Percentiles rank a stretch among this genome's conserved stretches.
Evolutionary conservation across 441 rosid species (phyloP).

Genomic region (Manihot esculenta): DNA sequence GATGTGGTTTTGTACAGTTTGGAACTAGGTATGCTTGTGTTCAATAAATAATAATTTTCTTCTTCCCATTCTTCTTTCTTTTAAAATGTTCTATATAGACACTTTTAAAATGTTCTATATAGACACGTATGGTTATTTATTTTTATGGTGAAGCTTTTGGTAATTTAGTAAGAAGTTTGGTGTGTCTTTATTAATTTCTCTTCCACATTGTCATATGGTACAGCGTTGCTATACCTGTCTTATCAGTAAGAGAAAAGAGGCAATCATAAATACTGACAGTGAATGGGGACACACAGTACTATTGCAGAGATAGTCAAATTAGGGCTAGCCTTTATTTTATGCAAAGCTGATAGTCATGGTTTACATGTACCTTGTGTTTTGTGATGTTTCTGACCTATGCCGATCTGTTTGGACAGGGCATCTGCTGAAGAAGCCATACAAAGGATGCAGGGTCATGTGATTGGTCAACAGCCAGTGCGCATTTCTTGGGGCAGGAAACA

Average conservation of each 20-base stretch:
- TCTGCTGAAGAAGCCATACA: slow-evolving; percentile 92
- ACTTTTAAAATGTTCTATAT: not conserved
- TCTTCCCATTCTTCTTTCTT: not conserved
- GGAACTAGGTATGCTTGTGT: slow-evolving; percentile 49
- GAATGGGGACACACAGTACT: slow-evolving; percentile 16
- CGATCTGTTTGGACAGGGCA: slow-evolving; percentile 37
- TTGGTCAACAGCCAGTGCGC: slow-evolving; percentile 90
- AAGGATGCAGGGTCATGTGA: slow-evolving; percentile 84
- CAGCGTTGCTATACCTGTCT: slow-evolving; percentile 7
- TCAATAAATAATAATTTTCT: not conserved
- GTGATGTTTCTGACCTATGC: slow-evolving; percentile 17
- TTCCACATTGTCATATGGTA: slow-evolving; percentile 6
- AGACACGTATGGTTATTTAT: not conserved
- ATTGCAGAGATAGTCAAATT: slow-evolving; percentile 4
- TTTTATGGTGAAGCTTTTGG: slow-evolving; percentile 6
- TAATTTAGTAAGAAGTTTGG: not conserved
- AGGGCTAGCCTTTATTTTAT: slow-evolving; percentile 6
- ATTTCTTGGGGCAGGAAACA: slow-evolving; percentile 92
- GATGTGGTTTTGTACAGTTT: slow-evolving; percentile 86
- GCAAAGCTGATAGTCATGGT: not conserved
- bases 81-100: not conserved
- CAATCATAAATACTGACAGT: slow-evolving; percentile 12
- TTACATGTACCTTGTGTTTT: slow-evolving; percentile 5
- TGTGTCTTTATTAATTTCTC: not conserved
- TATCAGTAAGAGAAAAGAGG: slow-evolving; percentile 9